Evolutionary conservation across 129 eudicot genomes (phyloP).

Genomic region (Pulicaria dysenterica): DNA sequence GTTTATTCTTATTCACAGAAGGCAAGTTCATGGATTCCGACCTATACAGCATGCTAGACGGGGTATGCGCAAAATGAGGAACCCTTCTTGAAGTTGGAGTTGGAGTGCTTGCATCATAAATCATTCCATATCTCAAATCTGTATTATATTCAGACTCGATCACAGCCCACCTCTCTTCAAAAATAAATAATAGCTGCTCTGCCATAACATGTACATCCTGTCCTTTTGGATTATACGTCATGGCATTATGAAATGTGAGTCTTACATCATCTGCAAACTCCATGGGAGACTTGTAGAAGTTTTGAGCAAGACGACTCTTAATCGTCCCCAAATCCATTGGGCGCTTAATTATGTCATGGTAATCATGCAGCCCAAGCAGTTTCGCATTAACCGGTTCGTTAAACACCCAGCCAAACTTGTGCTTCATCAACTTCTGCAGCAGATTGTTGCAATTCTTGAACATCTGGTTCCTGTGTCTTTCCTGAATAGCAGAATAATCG

Average conservation of each 20-base stretch:
- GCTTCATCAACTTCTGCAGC: conserved; percentile 87
- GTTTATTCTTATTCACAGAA: conserved; percentile 39
- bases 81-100: conserved; percentile 69
- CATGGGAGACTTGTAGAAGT: conserved; percentile 71
- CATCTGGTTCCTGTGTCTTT: conserved; percentile 35
- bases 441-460: conserved; percentile 65
- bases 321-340: conserved; percentile 98
- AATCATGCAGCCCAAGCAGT: conserved; percentile 71
- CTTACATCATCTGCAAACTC: conserved; percentile 96
- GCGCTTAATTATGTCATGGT: conserved; percentile 73
- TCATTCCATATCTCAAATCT: conserved; percentile 58
- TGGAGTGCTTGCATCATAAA: conserved; percentile 54
- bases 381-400: conserved; percentile 82
- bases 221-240: conserved; percentile 89
- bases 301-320: conserved; percentile 65
- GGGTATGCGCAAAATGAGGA: conserved; percentile 45
- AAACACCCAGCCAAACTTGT: conserved; percentile 89
- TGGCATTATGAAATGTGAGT: conserved; percentile 83
- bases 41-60: conserved; percentile 51
- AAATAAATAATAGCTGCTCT: conserved; percentile 48
- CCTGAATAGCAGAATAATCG: conserved; percentile 21
- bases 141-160: conserved; percentile 62
- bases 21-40: conserved; percentile 53
- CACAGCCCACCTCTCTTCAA: conserved; percentile 79
- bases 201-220: conserved; percentile 96